phyloP scores from a whole-genome alignment of 805 yeast species.

The Jamesozyma spencerorum region DNA sequence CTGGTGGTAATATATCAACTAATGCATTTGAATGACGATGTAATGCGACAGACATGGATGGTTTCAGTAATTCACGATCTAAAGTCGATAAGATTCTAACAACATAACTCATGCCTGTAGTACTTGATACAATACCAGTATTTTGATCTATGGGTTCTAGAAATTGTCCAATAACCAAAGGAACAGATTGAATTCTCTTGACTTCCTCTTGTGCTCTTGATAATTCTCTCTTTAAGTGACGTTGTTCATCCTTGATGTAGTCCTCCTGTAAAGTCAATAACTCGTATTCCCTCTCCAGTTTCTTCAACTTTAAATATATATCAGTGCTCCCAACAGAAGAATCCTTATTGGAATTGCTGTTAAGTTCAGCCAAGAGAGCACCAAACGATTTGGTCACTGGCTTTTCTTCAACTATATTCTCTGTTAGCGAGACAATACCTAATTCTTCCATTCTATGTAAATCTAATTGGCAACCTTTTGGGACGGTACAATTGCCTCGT shows the following conservation, averaged over 20 bases:
- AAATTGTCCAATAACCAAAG: conserved; percentile 95
- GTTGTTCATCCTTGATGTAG: conserved; percentile 95
- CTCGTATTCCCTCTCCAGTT: conserved; percentile 83
- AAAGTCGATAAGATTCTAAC: conserved; percentile 90
- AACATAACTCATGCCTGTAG: conserved; percentile 95
- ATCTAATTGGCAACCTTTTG: too few relatives aligned
- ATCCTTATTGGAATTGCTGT: conserved; percentile 14
- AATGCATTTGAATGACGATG: conserved; percentile 98
- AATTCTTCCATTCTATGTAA: conserved; percentile 48
- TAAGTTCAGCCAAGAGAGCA: conserved; percentile 24
- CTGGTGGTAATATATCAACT: conserved; percentile 96
- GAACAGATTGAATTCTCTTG: conserved; percentile 93
- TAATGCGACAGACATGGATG: conserved; percentile 90
- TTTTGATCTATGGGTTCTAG: conserved; percentile 94
- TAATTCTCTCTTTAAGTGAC: conserved; percentile 88
- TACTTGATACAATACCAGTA: conserved; percentile 92
- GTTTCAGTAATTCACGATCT: conserved; percentile 88
- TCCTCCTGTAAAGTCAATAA: conserved; percentile 83
- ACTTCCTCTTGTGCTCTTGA: conserved; percentile 98
- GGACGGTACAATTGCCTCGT: too few relatives aligned
- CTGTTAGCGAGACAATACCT: conserved; percentile 37
- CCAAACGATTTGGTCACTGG: conserved; percentile 26
- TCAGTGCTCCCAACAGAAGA: conserved; percentile 38
- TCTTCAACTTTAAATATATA: conserved; percentile 75
- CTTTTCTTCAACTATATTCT: conserved; percentile 28